Evolutionary conservation across 139 green algal species (phyloP), one percentile per base, ranked within the genome.

Genomic region (Closterium sp.): DNA sequence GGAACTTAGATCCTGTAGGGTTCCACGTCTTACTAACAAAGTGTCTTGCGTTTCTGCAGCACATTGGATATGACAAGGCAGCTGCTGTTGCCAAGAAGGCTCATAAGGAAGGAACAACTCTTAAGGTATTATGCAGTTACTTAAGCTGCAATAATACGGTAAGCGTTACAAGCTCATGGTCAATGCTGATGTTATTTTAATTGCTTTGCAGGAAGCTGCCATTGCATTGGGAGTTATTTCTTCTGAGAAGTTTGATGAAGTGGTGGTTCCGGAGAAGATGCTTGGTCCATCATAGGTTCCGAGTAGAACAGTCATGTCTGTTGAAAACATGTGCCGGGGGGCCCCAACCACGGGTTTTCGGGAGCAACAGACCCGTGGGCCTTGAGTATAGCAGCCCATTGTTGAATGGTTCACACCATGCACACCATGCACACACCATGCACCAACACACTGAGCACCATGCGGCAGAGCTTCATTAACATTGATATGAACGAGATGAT

Each of bases 31-130:
- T 13, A 50, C 5, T 50, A 50, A 50, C 38, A 50, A 17, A 13
- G 38, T 50, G 5, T 17, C 7, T 87, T 30, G 13, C 85, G 2
- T 17, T 34, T 30, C n/a, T 91, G 86, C 91, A 93, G 91, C 89
- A 97, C 86, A 97, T 98, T 42, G 98, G 98, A 6, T 99, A 99
- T 91, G 98, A 99, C 94, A 98, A 98, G 85, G 98, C 98, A 0
- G 98, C 98, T 0, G 96, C 96, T 1, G 97, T 96, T 4, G 98
- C 98, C 21, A 99, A 99, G 95, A 98, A 98, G 92, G 98, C 98
- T 21, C 97, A 99, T 96, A 98, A 98, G 91, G 97, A 99, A 92
- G 96, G 96, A 24, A 97, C 92, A 17, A 98, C 95, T 29, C 91
- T 96, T n/a, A 93, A 95, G 92, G 92, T 91, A 29, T 27, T 42